These are phyloP conservation scores for Phlyctochytrium arcticum DNA, from an alignment of 192 early-diverging fungal species.

Conservation along the genomic window DNA sequence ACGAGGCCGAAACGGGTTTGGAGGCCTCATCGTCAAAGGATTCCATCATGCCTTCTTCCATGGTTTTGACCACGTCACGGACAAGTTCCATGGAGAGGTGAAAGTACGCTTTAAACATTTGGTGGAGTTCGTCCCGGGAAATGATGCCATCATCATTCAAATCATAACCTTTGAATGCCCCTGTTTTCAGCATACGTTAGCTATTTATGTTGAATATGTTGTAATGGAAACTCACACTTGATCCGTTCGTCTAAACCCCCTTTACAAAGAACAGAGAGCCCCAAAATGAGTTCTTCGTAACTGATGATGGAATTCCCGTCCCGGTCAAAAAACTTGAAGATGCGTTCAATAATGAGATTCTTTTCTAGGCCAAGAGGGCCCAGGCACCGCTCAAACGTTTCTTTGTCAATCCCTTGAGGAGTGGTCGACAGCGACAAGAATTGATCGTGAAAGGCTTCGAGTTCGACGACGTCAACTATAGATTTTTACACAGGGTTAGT, in stretches of 20 bases:
- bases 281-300: slow-evolving; percentile 80
- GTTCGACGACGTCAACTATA: slow-evolving; percentile 77
- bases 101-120: slow-evolving; percentile 91
- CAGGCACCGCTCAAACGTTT: slow-evolving; percentile 80
- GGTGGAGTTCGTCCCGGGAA: slow-evolving; percentile 75
- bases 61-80: slow-evolving; percentile 78
- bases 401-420: slow-evolving; percentile 68
- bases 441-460: slow-evolving; percentile 83
- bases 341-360: slow-evolving; percentile 79
- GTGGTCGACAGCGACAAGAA: slow-evolving; percentile 75
- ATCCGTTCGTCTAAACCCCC: slow-evolving; percentile 89
- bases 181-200: slow-evolving; percentile 30
- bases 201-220: not conserved
- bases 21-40: slow-evolving; percentile 71
- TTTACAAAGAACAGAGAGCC: slow-evolving; percentile 77
- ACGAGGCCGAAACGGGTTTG: slow-evolving; percentile 87
- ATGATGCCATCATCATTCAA: slow-evolving; percentile 81
- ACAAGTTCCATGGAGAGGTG: slow-evolving; percentile 87
- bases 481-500: no score
- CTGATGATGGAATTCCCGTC: slow-evolving; percentile 72
- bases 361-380: slow-evolving; percentile 79
- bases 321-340: slow-evolving; percentile 88
- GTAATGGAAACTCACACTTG: slow-evolving; percentile 52
- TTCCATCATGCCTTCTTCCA: slow-evolving; percentile 87
- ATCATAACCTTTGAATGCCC: slow-evolving; percentile 90